Evolutionary conservation across 257 asterid genomes (phyloP).

Genomic region (Lycium ferocissimum): DNA sequence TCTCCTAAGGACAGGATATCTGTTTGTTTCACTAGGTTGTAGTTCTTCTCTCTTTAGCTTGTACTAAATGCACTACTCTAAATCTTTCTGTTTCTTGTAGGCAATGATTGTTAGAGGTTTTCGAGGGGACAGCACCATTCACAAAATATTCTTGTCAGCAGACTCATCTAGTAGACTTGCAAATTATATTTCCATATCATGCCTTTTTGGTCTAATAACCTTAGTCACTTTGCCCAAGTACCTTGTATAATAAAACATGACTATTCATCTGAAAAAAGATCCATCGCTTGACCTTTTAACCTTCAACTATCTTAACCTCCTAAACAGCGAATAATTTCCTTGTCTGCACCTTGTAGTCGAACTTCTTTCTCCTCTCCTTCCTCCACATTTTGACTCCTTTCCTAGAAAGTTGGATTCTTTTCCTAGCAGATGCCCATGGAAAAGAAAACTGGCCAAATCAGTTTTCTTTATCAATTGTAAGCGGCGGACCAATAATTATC

Average conservation of each 20-base stretch:
- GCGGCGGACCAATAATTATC: background rate
- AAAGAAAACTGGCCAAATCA: background rate
- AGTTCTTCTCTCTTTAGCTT: background rate
- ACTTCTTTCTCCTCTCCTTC: constrained; percentile 20
- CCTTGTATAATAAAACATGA: constrained; percentile 39
- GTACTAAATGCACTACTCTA: background rate
- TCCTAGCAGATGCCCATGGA: constrained; percentile 3
- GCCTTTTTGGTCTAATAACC: constrained; percentile 74
- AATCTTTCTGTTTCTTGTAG: constrained; percentile 50
- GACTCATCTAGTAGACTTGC: constrained; percentile 65
- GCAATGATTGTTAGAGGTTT: constrained; percentile 98
- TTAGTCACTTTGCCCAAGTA: constrained; percentile 56
- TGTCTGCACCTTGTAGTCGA: background rate
- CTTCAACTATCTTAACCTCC: constrained; percentile 17
- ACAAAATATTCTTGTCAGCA: constrained; percentile 68
- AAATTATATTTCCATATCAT: constrained; percentile 59
- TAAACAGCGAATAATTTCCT: background rate
- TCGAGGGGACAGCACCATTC: constrained; percentile 75
- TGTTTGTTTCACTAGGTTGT: background rate
- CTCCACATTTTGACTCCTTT: background rate
- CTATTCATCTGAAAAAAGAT: constrained; percentile 11
- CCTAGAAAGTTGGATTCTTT: background rate
- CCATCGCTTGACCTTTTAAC: background rate
- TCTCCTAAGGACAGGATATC: background rate
- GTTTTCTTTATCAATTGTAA: constrained; percentile 8